Base-by-base conservation (phyloP, 2,329 filamentous ascomycete species). In the Fusarium sp. region DNA sequence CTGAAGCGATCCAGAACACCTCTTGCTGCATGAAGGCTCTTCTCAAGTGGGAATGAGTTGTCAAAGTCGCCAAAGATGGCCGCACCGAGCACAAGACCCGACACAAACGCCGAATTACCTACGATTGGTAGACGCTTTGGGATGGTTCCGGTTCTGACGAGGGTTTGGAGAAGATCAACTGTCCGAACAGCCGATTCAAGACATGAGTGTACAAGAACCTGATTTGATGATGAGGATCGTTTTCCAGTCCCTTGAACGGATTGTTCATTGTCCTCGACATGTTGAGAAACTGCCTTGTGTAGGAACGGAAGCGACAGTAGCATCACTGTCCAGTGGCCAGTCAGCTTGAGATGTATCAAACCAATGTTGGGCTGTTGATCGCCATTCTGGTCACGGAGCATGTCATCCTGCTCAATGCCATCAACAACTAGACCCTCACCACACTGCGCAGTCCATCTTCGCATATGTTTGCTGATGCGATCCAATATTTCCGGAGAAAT, bases 51-150 rank as follows among this genome's bases (percentile, higher is more conserved):
- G 8, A 79, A 78, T 0, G 72, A 68, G 18, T 62, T 64, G 35
- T 83, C 80, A 4, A 83, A 77, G 53, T 84, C 81, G 0, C 80
- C 80, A 48, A 84, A 83, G 23, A 79, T 76, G 1, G 81, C 81
- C 1, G 82, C 76, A 0, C 82, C 82, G 0, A 84, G 73, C 0
- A 83, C 81, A 1, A 84, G 69, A 0, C 79, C 80, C 0, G 81
- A 81, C 8, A 82, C 78, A 59, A 84, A 83, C 5, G 80, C 76
- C 3, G 80, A 80, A 47, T 83, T 84, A 6, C 83, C 80, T 1
- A 83, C 66, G 17, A 83, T 82, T 0, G 82, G 82, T 6, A 83
- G 67, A 2, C 81, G 75, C 29, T 79, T 80, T 0, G 82, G 81
- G 1, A 82, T 73, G 4, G 73, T 70, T 3, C 74, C 59, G 3